Evolutionary conservation across 2,329 filamentous ascomycete genomes (phyloP).

Genomic region (Colletotrichum sp.): DNA sequence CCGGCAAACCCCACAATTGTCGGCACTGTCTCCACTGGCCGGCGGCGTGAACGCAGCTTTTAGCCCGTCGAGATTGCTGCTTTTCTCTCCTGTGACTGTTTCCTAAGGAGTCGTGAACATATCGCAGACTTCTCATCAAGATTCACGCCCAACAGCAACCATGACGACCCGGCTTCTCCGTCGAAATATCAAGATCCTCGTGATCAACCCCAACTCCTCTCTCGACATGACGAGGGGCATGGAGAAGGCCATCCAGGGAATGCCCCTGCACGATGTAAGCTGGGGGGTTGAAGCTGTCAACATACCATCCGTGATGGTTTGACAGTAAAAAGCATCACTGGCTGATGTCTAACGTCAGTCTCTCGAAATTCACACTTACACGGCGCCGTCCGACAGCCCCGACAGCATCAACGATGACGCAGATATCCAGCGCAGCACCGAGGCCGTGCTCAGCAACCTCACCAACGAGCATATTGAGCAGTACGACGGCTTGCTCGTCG

Average conservation of each 20-base stretch:
- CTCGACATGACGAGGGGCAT: slow-evolving; percentile 73
- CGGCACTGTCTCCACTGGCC: background rate
- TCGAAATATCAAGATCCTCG: slow-evolving; percentile 58
- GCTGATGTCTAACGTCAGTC: slow-evolving; percentile 35
- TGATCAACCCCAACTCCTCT: slow-evolving; percentile 84
- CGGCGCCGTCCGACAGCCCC: slow-evolving; percentile 66
- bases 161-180: slow-evolving; percentile 34
- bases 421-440: slow-evolving; percentile 69
- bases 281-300: background rate
- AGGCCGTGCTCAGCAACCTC: slow-evolving; percentile 61
- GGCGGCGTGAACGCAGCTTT: background rate
- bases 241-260: slow-evolving; percentile 49
- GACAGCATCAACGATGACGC: slow-evolving; percentile 78
- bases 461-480: slow-evolving; percentile 38
- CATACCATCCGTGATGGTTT: background rate
- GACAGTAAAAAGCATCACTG: background rate
- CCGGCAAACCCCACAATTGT: background rate
- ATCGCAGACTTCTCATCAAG: background rate
- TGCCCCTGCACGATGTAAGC: slow-evolving; percentile 43
- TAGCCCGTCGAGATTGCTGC: background rate
- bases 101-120: background rate
- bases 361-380: slow-evolving; percentile 66
- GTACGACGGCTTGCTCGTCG: slow-evolving; percentile 82
- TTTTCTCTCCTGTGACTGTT: background rate
- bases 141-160: background rate